phyloP scores from a whole-genome alignment of 768 basidiomycete genomes.

The Infundibulicybe gibba region DNA sequence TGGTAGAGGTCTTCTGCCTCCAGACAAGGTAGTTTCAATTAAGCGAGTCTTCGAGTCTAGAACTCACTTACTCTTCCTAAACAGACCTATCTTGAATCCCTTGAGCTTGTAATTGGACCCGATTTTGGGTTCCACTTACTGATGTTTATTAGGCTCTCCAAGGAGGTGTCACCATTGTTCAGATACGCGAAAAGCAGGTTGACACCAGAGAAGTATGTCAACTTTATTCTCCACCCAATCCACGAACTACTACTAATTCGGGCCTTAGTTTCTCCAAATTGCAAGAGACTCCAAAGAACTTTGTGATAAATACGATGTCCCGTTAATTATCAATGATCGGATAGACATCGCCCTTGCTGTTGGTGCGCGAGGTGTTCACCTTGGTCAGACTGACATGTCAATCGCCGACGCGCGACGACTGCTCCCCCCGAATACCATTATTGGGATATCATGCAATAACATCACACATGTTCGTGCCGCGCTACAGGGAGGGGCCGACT shows the following conservation, averaged over 20 bases:
- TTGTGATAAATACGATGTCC: conserved; percentile 74
- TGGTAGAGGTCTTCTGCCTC: conserved; percentile 71
- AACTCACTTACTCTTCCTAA: conserved; percentile 3
- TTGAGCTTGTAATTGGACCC: conserved; percentile 59
- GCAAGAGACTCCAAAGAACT: conserved; percentile 66
- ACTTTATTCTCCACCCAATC: background rate
- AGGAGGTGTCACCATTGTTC: conserved; percentile 89
- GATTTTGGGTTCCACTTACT: conserved; percentile 3
- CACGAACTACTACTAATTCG: conserved; percentile 1
- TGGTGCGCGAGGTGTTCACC: conserved; percentile 75
- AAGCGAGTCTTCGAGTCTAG: conserved; percentile 1
- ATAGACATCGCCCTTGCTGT: conserved; percentile 84
- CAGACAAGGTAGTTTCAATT: conserved; percentile 48
- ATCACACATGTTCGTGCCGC: conserved; percentile 62
- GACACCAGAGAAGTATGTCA: conserved; percentile 73
- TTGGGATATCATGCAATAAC: conserved; percentile 80
- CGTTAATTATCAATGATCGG: conserved; percentile 84
- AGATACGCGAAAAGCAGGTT: conserved; percentile 80
- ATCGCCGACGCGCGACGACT: conserved; percentile 60
- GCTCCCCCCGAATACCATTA: conserved; percentile 64
- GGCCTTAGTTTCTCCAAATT: conserved; percentile 72
- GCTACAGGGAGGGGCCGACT: conserved; percentile 66
- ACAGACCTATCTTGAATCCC: conserved; percentile 64
- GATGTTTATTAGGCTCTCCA: conserved; percentile 57
- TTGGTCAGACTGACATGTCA: conserved; percentile 88